Evolutionary conservation across 108 stramenopile genomes (phyloP).

Genomic region (Skeletonema menzelii): DNA sequence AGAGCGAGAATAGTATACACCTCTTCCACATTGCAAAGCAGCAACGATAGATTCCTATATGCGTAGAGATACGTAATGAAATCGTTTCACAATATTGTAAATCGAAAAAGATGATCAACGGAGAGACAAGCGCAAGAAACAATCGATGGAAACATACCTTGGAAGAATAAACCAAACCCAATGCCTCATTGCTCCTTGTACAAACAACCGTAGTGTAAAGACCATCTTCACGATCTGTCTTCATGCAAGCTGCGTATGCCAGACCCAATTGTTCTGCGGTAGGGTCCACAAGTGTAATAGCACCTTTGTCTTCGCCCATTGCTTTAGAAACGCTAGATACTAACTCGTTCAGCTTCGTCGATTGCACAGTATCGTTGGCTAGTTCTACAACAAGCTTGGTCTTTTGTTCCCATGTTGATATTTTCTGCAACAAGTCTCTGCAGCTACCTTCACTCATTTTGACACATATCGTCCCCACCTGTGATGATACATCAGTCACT

Average conservation of each 20-base stretch:
- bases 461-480: slow-evolving; percentile 13
- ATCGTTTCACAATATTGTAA: background rate
- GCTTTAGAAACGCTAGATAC: slow-evolving; percentile 43
- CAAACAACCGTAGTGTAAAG: slow-evolving; percentile 94
- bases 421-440: background rate
- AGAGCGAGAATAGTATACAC: slow-evolving; percentile 93
- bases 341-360: slow-evolving; percentile 1
- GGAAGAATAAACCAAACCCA: slow-evolving; percentile 94
- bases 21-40: slow-evolving; percentile 83
- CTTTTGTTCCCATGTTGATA: background rate
- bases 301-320: slow-evolving; percentile 56
- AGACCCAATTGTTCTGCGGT: slow-evolving; percentile 59
- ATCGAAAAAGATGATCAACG: too few species aligned
- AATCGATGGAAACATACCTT: slow-evolving; percentile 29
- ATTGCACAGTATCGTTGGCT: background rate
- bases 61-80: slow-evolving; percentile 5
- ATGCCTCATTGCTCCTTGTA: slow-evolving; percentile 76
- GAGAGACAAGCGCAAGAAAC: background rate
- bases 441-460: background rate
- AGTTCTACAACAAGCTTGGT: slow-evolving; percentile 48
- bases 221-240: slow-evolving; percentile 91
- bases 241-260: slow-evolving; percentile 69
- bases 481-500: background rate
- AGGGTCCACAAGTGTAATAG: slow-evolving; percentile 72
- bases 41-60: slow-evolving; percentile 75